phyloP scores from a whole-genome alignment of 164 flowering plant genomes.

The Annona cherimola region DNA sequence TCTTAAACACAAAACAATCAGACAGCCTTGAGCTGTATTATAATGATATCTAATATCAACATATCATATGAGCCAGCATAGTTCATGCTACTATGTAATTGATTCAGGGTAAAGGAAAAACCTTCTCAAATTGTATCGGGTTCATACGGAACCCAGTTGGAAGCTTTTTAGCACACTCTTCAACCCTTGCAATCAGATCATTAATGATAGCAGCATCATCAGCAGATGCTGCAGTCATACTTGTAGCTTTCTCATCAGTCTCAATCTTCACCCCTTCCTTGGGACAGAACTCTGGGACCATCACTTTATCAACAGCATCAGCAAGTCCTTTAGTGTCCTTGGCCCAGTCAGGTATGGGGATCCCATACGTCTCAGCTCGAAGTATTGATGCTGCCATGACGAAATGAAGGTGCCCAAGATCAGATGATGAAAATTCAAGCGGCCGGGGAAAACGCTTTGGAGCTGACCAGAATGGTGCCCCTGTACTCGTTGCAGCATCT shows the following conservation, averaged over 20 bases:
- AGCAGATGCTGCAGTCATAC: constrained; percentile 44
- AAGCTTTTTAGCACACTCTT: constrained; percentile 35
- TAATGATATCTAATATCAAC: too few relatives aligned
- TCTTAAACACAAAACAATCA: too few relatives aligned
- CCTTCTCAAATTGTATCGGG: constrained; percentile 89
- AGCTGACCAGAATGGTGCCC: constrained; percentile 87
- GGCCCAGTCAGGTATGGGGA: constrained; percentile 68
- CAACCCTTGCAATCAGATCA: constrained; percentile 45
- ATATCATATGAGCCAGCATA: too few relatives aligned
- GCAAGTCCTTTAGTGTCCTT: constrained; percentile 42
- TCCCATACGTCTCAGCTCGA: constrained; percentile 74
- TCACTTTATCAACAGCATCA: constrained; percentile 55
- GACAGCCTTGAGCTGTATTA: too few relatives aligned
- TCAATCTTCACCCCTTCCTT: constrained; percentile 63
- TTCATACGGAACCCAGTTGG: constrained; percentile 63
- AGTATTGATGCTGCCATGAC: constrained; percentile 65
- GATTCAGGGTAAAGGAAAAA: constrained; percentile 8
- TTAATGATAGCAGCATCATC: constrained; percentile 73
- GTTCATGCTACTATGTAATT: too few relatives aligned
- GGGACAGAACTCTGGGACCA: constrained; percentile 72
- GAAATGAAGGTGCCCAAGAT: constrained; percentile 51
- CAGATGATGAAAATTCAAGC: constrained; percentile 51
- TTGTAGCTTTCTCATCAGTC: constrained; percentile 76
- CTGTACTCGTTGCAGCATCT: constrained; percentile 68
- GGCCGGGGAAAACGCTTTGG: constrained; percentile 82